phyloP scores from a whole-genome alignment of 805 yeast species.

The Kazachstania kunashirensis region DNA sequence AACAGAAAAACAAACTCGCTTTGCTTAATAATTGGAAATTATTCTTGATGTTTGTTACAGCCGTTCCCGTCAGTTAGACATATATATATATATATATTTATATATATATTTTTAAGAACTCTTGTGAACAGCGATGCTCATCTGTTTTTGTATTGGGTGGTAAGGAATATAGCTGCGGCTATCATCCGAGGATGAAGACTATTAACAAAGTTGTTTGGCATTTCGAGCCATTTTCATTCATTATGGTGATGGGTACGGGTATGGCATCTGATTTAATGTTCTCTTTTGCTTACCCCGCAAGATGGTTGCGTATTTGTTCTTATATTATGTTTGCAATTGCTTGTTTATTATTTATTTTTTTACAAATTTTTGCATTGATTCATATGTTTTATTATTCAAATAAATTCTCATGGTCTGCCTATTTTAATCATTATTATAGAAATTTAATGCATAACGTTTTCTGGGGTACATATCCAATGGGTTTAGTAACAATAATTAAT shows the following conservation, averaged over 20 bases:
- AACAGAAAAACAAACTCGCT: too few relatives aligned
- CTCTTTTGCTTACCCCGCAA: slow-evolving; percentile 53
- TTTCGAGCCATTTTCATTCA: slow-evolving; percentile 53
- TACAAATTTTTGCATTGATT: slow-evolving; percentile 34
- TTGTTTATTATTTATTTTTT: slow-evolving; percentile 36
- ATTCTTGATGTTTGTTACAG: too few relatives aligned
- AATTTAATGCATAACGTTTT: slow-evolving; percentile 46
- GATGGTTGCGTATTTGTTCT: slow-evolving; percentile 51
- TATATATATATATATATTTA: too few relatives aligned
- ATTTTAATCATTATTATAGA: slow-evolving; percentile 23
- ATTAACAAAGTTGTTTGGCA: slow-evolving; percentile 6
- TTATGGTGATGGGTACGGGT: slow-evolving; percentile 80
- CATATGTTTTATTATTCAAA: slow-evolving; percentile 31
- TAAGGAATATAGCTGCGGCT: too few relatives aligned
- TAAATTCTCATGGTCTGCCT: slow-evolving; percentile 15
- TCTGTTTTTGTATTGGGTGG: too few relatives aligned
- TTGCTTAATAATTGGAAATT: too few relatives aligned
- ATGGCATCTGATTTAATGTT: slow-evolving; percentile 54
- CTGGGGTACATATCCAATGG: slow-evolving; percentile 79
- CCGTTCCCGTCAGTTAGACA: too few relatives aligned
- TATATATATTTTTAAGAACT: too few relatives aligned
- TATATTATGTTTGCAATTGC: slow-evolving; percentile 56
- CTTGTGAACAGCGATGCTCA: too few relatives aligned
- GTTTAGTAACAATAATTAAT: slow-evolving; percentile 54
- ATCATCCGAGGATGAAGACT: background rate